Conservation (phyloP, 192 early-diverging fungal species). For the Coemansia sp. region DNA sequence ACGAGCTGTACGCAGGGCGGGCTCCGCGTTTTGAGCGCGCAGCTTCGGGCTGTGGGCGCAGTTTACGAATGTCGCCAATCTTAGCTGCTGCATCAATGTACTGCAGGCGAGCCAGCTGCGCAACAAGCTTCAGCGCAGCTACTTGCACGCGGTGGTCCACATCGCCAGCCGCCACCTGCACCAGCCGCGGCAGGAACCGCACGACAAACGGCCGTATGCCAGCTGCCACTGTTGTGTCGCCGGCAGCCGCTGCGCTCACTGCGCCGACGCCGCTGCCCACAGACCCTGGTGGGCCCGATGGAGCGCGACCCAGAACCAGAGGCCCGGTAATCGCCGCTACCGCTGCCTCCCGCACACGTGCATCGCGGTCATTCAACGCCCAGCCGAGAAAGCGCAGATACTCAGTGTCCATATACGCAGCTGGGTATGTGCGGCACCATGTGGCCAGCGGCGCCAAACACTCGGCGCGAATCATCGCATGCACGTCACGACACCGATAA, state of each 20-base stretch:
- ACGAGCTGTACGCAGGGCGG: conserved; percentile 35
- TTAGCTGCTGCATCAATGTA: conserved; percentile 35
- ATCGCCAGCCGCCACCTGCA: conserved; percentile 50
- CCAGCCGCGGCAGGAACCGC: conserved; percentile 41
- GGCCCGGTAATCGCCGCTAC: conserved; percentile 64
- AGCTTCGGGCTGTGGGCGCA: neutral
- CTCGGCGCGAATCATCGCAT: conserved; percentile 79
- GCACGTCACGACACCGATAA: conserved; percentile 86
- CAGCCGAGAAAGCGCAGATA: conserved; percentile 87
- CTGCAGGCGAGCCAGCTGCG: conserved; percentile 32
- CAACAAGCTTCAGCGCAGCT: conserved; percentile 35
- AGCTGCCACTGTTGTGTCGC: conserved; percentile 39
- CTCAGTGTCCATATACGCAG: conserved; percentile 67
- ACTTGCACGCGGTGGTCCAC: conserved; percentile 45
- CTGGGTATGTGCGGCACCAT: conserved; percentile 74
- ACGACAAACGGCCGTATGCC: conserved; percentile 45
- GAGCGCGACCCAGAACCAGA: conserved; percentile 55
- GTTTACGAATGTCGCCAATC: conserved; percentile 31
- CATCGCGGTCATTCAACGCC: conserved; percentile 80
- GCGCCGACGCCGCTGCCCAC: conserved; percentile 75
- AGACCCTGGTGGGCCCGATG: conserved; percentile 66
- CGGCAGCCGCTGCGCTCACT: conserved; percentile 66
- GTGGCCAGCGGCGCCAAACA: conserved; percentile 78
- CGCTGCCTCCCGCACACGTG: conserved; percentile 68
- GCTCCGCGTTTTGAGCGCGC: conserved; percentile 2